Evolutionary conservation across 768 basidiomycete genomes (phyloP), one percentile per base, ranked within the genome.

Genomic region (Hygrophorus pudorinus): DNA sequence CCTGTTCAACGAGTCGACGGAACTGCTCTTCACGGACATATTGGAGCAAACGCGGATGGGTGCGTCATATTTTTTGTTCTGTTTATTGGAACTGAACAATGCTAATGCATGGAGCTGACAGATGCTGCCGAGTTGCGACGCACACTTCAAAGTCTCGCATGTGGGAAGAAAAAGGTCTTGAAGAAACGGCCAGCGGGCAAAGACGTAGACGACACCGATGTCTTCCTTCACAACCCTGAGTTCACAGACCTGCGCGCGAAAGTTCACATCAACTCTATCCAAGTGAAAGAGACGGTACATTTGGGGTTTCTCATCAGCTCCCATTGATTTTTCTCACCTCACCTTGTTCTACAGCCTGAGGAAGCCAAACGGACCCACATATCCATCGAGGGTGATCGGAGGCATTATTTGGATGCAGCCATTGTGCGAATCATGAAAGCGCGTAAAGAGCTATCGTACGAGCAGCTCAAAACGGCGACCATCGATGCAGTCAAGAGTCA

Each of bases 371-470:
- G 79, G 45, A 93, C 89, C 4, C 88, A 89, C 55, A 73, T 72
- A 1, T 75, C 83, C 37, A 89, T 99, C 31, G 86, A 93, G 51
- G 78, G 81, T 29, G 92, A 97, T 61, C 78, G 94, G 48, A 81
- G 82, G 48, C 75, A 81, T 54, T 80, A 81, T 46, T 70, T 98
- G 11, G 91, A 98, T 52, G 92, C 92, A 0, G 93, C 93, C 16
- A 93, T 99, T 53, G 94, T 99, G 28, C 81, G 96, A 5, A 79
- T 94, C 56, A 93, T 98, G 91, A 98, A 98, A 60, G 81, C 79
- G 2, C 76, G 78, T 53, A 98, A 94, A 65, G 84, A 85, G 62
- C 68, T 94, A 63, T 69, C 66, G 18, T 79, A 89, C 54, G 79
- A 85, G 53, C 72, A 83, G 51, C 72, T 98, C 54, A 83, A 88